Percentiles rank a stretch among this genome's conserved stretches.
These are phyloP conservation scores for Diddensiella transvaalensis DNA, from an alignment of 805 yeast species.

Conservation along the genomic window DNA sequence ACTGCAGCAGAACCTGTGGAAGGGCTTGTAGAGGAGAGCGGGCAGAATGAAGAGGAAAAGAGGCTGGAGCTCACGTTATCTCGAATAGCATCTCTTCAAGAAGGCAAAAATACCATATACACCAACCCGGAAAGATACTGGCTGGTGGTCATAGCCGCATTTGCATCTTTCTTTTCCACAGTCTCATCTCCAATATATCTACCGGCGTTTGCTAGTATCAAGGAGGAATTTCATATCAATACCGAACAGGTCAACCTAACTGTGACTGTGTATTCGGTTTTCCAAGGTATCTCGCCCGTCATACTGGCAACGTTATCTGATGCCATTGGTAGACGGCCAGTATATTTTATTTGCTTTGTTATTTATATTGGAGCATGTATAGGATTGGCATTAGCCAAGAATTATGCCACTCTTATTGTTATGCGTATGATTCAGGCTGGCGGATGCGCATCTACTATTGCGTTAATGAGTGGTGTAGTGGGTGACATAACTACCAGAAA, in stretches of 20 bases:
- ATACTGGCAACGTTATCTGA: slow-evolving; percentile 69
- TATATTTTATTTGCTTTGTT: slow-evolving; percentile 50
- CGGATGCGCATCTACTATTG: slow-evolving; percentile 71
- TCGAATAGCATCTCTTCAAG: background rate
- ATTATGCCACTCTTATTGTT: slow-evolving; percentile 59
- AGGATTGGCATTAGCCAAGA: slow-evolving; percentile 58
- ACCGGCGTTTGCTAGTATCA: slow-evolving; percentile 65
- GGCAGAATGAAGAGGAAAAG: slow-evolving; percentile 1
- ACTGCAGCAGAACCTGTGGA: background rate
- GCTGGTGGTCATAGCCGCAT: background rate
- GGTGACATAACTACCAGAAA: slow-evolving; percentile 67
- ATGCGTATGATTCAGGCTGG: slow-evolving; percentile 74
- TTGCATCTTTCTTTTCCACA: slow-evolving; percentile 61
- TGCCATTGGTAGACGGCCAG: slow-evolving; percentile 66
- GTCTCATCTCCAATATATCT: slow-evolving; percentile 75
- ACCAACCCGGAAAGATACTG: slow-evolving; percentile 2
- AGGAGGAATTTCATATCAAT: slow-evolving; percentile 49
- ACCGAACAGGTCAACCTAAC: slow-evolving; percentile 63
- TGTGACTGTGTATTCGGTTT: slow-evolving; percentile 68
- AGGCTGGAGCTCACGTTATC: slow-evolving; percentile 1
- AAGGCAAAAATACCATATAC: slow-evolving; percentile 2
- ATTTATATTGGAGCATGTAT: slow-evolving; percentile 59
- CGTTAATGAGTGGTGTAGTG: slow-evolving; percentile 64
- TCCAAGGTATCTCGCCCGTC: slow-evolving; percentile 77
- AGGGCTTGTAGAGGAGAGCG: too few relatives aligned